Conservation (phyloP, 805 yeast genomes). For the Schizosaccharomyces octosporus region DNA sequence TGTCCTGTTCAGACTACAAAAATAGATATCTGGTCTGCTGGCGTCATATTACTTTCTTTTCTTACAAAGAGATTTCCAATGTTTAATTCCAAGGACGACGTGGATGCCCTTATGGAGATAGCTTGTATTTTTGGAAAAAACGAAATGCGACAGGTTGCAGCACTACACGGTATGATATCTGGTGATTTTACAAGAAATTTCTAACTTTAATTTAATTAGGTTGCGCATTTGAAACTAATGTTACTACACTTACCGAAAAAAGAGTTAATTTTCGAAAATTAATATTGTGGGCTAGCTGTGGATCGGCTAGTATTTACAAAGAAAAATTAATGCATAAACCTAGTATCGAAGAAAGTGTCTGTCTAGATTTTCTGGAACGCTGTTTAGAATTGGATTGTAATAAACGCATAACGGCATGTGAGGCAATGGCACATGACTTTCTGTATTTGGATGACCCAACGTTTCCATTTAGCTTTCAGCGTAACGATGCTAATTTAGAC, state of each 20-base stretch:
- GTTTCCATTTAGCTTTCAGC: background rate
- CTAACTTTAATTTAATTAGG: conserved; percentile 3
- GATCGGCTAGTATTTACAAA: conserved; percentile 3
- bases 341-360: conserved; percentile 8
- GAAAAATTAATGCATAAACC: background rate
- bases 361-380: conserved; percentile 18
- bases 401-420: conserved; percentile 37
- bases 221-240: conserved; percentile 47
- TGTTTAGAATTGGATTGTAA: conserved; percentile 53
- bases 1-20: conserved; percentile 63
- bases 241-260: conserved; percentile 25
- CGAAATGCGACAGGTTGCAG: conserved; percentile 51
- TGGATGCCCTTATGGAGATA: conserved; percentile 70
- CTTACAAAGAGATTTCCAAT: conserved; percentile 68
- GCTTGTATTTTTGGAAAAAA: conserved; percentile 56
- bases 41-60: conserved; percentile 61
- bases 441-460: background rate
- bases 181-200: background rate
- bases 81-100: conserved; percentile 81
- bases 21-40: conserved; percentile 82
- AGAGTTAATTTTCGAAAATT: conserved; percentile 20
- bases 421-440: conserved; percentile 22
- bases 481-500: background rate
- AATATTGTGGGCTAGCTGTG: conserved; percentile 17
- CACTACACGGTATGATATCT: conserved; percentile 41